Base-by-base conservation (phyloP, 2,329 filamentous ascomycete genomes). In the Fusarium bactridioides region DNA sequence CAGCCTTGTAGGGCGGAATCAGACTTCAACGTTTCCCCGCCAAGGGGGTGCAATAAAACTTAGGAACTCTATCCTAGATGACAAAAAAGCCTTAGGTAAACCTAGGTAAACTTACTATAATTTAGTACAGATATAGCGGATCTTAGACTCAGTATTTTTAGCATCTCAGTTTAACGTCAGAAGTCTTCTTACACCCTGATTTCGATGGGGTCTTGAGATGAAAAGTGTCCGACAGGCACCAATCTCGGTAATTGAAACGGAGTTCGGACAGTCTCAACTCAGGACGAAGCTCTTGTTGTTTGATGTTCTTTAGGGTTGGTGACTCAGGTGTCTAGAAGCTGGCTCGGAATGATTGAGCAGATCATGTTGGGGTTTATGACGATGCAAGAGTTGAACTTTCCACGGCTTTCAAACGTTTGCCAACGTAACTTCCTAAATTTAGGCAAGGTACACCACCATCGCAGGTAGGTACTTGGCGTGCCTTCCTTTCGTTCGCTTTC, bases 1-100 rank as follows among this genome's bases (percentile, higher is more conserved):
- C 21, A 67, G 64, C 64, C 64, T 62, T 67, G 41, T 55, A 67
- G 64, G 64, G 63, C 64, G 19, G 41, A 66, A 59, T 37, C 50
- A 25, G 33, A 33, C 33, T 29, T 23, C 29, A 53, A 27, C 37
- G 11, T 23, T 33, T 19, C 27, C 27, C 27, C 44, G 40, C 44
- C 31, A 10, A 27, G 8, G 27, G 27, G 27, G 10, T 27, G 8
- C 27, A 27, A 27, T 27, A 27, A 27, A 27, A 27, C 27, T 10
- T 27, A 27, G 8, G 27, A 27, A 1, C 3, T 27, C 27, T 27
- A 27, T 27, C 27, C 8, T 27, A 27, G 27, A 27, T 27, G 27
- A 27, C 27, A 27, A 27, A 27, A 27, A 27, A 27, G 27, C 27
- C 27, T 27, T 10, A 27, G 27, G 8, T 27, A 27, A 27, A 27